Evolutionary conservation across 257 asterid species (phyloP), one percentile per base, ranked within the genome.

Genomic region (Nicotiana obtusifolia): DNA sequence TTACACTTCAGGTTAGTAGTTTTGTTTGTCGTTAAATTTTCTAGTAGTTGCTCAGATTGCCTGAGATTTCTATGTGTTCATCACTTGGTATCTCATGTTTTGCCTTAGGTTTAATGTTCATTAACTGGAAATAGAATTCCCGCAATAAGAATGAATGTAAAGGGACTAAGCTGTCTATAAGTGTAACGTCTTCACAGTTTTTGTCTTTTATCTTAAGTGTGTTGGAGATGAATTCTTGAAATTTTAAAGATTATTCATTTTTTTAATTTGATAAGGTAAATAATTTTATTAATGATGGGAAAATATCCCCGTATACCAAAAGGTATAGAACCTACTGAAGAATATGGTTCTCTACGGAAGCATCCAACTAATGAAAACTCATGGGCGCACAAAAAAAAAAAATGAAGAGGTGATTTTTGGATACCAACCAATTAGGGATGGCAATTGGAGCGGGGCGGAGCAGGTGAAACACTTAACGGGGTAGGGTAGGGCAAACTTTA

Each of bases 1-100:
- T 94, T 78, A 94, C 95, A 53, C 97, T 96, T 87, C 98, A 96
- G 99, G 99, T 94, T 11, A 82, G 89, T 57, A 83, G 67, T 44
- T 86, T 81, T 83, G 49, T 65, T 26, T 73, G 8, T n/a, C n/a
- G n/a, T 73, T 73, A 73, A 47, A 44, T 22, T 20, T 44, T 47
- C 24, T 47, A 1, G 60, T 44, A 1, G 61, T 73, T 73, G 79
- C 61, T 47, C 61, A 14, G 24, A 2, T 73, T 73, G 8, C 61
- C 37, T 24, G 61, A 47, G 79, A 73, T 47, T 9, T 44, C 78
- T 44, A 20, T 73, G 22, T 73, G 60, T 24, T 47, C 8, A 31
- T 47, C 24, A 73, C 24, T 47, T 73, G 61, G 41, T 73, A 47
- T 44, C 19, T 73, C 61, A 73, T 22, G 24, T 14, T 73, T 68